phyloP scores from a whole-genome alignment of 495 filamentous ascomycete genomes.

The Jackrogersella multiformis region DNA sequence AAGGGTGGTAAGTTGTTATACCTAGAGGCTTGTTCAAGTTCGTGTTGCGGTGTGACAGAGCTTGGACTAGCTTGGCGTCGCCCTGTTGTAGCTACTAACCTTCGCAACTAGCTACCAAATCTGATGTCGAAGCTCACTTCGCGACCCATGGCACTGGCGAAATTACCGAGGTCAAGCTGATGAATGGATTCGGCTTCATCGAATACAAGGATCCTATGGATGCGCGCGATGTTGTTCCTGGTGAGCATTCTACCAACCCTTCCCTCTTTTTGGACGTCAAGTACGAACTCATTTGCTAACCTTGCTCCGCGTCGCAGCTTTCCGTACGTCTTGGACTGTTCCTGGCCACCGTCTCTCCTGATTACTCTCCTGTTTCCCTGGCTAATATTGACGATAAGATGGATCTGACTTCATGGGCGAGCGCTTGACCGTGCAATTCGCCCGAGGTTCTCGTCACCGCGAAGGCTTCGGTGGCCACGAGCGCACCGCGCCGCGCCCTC shows the following conservation, averaged over 20 bases:
- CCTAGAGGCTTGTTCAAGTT: slow-evolving; percentile 45
- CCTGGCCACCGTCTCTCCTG: slow-evolving; percentile 42
- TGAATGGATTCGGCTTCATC: slow-evolving; percentile 99
- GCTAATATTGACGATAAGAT: slow-evolving; percentile 69
- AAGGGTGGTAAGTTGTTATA: slow-evolving; percentile 81
- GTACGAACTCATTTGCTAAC: slow-evolving; percentile 44
- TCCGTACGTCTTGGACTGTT: slow-evolving; percentile 61
- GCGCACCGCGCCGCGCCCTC: slow-evolving; percentile 85
- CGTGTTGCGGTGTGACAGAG: slow-evolving; percentile 23
- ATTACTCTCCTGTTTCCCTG: slow-evolving; percentile 43
- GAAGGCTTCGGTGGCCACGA: slow-evolving; percentile 75
- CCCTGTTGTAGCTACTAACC: slow-evolving; percentile 37
- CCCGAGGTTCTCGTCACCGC: slow-evolving; percentile 89
- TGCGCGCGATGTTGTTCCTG: slow-evolving; percentile 95
- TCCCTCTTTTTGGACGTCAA: slow-evolving; percentile 8
- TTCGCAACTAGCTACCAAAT: slow-evolving; percentile 81
- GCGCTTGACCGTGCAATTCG: slow-evolving; percentile 96
- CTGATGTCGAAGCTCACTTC: slow-evolving; percentile 96
- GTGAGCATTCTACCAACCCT: slow-evolving; percentile 61
- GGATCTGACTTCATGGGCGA: slow-evolving; percentile 98
- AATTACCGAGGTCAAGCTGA: slow-evolving; percentile 98
- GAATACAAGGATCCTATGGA: slow-evolving; percentile 98
- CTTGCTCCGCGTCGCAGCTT: slow-evolving; percentile 55
- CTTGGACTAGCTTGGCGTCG: slow-evolving; percentile 32
- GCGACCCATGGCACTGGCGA: slow-evolving; percentile 93